phyloP scores from a whole-genome alignment of 2,329 filamentous ascomycete genomes.

The Fusarium hainanense region DNA sequence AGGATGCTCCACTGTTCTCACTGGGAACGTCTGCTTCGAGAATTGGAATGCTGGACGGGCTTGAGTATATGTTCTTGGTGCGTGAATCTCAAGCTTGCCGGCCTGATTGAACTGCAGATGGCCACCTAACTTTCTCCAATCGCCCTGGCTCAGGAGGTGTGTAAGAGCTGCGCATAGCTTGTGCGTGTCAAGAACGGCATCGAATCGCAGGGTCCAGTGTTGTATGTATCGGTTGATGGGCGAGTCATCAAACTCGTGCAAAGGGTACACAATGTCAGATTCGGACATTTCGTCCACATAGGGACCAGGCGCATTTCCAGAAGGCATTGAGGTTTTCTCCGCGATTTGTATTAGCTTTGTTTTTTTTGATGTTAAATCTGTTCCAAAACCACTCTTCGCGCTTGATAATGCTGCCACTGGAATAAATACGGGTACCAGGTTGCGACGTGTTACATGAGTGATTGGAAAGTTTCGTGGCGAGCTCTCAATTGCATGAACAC shows the following conservation, averaged over 20 bases:
- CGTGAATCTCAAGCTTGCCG: slow-evolving; percentile 1
- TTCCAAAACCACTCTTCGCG: too few relatives aligned
- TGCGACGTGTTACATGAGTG: neutral
- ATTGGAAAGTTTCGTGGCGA: neutral
- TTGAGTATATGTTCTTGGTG: neutral
- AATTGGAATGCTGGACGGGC: slow-evolving; percentile 4
- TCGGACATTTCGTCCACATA: rapidly evolving
- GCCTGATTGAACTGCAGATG: neutral
- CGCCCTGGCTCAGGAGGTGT: neutral
- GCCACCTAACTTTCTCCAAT: slow-evolving; percentile 8
- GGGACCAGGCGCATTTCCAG: neutral
- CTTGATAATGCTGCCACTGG: neutral
- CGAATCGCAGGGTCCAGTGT: slow-evolving; percentile 3
- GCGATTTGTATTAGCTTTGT: neutral
- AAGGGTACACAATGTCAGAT: neutral
- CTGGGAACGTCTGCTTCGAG: neutral
- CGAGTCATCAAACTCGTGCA: slow-evolving; percentile 10
- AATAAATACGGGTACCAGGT: too few relatives aligned
- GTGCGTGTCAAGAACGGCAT: neutral
- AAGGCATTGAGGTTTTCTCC: neutral
- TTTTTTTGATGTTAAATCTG: too few relatives aligned
- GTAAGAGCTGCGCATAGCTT: neutral
- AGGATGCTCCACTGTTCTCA: neutral
- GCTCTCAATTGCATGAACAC: neutral
- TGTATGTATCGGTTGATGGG: slow-evolving; percentile 9